phyloP scores from a whole-genome alignment of 1,284 basidiomycete genomes.

The Malassezia cuniculi region DNA sequence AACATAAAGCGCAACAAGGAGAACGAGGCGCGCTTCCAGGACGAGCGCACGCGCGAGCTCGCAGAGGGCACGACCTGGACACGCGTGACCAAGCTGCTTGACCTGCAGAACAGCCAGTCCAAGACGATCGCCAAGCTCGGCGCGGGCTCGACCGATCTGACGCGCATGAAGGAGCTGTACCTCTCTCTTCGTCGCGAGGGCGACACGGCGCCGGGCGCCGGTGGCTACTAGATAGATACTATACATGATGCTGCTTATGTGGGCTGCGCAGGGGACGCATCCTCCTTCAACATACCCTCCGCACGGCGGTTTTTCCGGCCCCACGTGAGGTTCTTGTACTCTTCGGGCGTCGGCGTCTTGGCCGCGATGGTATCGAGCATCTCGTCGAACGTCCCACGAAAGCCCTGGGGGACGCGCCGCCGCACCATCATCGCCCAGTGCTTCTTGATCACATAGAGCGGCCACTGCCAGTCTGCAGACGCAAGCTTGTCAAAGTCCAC shows the following conservation, averaged over 20 bases:
- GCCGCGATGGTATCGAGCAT: conserved; percentile 6
- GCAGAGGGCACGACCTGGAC: conserved; percentile 91
- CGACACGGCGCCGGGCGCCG: conserved; percentile 38
- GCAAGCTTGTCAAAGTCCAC: conserved; percentile 14
- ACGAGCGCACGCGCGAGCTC: conserved; percentile 61
- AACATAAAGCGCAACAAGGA: conserved; percentile 94
- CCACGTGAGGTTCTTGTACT: conserved; percentile 15
- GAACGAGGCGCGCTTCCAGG: conserved; percentile 68
- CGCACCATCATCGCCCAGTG: conserved; percentile 15
- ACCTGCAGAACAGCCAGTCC: conserved; percentile 83
- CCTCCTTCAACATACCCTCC: not conserved
- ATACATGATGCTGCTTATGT: too few species aligned
- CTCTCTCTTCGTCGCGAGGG: conserved; percentile 35
- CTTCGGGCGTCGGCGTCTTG: conserved; percentile 9
- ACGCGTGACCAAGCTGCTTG: conserved; percentile 72
- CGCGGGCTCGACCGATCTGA: conserved; percentile 74
- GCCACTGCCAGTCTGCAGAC: conserved; percentile 14
- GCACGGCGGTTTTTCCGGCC: conserved; percentile 4
- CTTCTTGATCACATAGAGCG: conserved; percentile 15
- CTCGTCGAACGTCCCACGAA: conserved; percentile 8
- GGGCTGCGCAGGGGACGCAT: too few species aligned
- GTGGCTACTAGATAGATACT: conserved; percentile 32
- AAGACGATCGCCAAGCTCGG: conserved; percentile 83
- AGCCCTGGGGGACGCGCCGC: conserved; percentile 8
- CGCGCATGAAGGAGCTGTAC: conserved; percentile 62